Conservation (phyloP, 495 filamentous ascomycete genomes). For the Aspergillus olivimuriae region DNA sequence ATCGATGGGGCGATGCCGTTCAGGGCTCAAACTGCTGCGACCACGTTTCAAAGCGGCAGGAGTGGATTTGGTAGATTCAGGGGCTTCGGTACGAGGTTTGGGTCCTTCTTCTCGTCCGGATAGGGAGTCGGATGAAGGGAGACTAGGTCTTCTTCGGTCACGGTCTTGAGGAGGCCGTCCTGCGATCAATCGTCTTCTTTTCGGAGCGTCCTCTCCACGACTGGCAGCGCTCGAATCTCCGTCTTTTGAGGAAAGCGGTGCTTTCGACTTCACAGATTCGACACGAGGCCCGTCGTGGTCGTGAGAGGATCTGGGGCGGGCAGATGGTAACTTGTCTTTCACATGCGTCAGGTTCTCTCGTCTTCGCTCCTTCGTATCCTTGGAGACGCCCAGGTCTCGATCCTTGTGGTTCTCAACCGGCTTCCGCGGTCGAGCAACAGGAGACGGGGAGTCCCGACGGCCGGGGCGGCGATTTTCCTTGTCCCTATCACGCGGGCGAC, state of each 20-base stretch:
- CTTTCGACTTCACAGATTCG: conserved; percentile 23
- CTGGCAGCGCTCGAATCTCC: conserved; percentile 26
- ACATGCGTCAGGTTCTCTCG: conserved; percentile 19
- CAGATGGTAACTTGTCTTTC: conserved; percentile 25
- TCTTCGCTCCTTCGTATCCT: conserved; percentile 31
- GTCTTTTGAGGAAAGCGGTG: conserved; percentile 19
- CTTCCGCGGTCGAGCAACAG: conserved; percentile 41
- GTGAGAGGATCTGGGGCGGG: conserved; percentile 20
- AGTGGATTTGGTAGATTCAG: conserved; percentile 20
- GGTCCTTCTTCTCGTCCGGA: conserved; percentile 33
- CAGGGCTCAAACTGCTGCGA: conserved; percentile 61
- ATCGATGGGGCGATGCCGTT: conserved; percentile 48
- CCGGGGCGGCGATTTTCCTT: conserved; percentile 41
- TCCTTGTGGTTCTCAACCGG: conserved; percentile 25
- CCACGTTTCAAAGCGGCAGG: conserved; percentile 49
- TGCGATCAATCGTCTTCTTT: conserved; percentile 37
- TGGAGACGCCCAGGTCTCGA: conserved; percentile 20
- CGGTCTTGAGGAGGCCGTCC: conserved; percentile 38
- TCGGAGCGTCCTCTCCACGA: conserved; percentile 31
- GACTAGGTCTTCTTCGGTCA: conserved; percentile 28
- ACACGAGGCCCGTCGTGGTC: conserved; percentile 23
- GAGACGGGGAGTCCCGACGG: conserved; percentile 46
- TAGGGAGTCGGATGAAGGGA: conserved; percentile 38
- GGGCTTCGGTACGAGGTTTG: conserved; percentile 27
- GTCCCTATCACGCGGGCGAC: conserved; percentile 52